These are phyloP conservation scores for Lentinula aciculospora DNA, from an alignment of 768 basidiomycete species.

Conservation along the genomic window DNA sequence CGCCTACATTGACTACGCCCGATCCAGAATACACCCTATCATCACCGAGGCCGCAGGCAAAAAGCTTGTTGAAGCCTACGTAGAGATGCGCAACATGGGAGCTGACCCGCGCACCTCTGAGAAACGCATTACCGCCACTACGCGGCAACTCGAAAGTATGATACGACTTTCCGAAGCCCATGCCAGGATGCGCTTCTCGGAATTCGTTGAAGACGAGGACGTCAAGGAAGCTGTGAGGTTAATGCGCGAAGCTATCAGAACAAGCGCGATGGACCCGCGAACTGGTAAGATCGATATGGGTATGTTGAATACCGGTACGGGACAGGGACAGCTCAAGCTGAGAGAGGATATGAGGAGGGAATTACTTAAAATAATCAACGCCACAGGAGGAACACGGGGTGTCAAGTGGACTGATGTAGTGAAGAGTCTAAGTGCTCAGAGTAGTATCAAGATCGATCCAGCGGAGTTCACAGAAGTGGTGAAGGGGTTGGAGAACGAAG, in stretches of 20 bases:
- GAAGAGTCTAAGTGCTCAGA: slow-evolving; percentile 76
- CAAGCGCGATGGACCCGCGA: slow-evolving; percentile 90
- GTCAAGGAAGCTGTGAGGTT: slow-evolving; percentile 90
- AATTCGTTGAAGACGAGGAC: slow-evolving; percentile 80
- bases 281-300: slow-evolving; percentile 99
- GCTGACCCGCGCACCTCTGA: slow-evolving; percentile 83
- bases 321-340: slow-evolving; percentile 77
- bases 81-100: slow-evolving; percentile 90
- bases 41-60: slow-evolving; percentile 82
- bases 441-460: slow-evolving; percentile 71
- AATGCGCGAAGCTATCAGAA: slow-evolving; percentile 94
- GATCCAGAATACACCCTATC: slow-evolving; percentile 77
- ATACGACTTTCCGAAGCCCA: slow-evolving; percentile 96
- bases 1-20: slow-evolving; percentile 92
- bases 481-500: slow-evolving; percentile 77
- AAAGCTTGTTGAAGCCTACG: slow-evolving; percentile 85
- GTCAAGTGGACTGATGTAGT: slow-evolving; percentile 82
- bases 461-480: slow-evolving; percentile 81
- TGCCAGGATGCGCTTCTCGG: slow-evolving; percentile 90
- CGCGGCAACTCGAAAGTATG: slow-evolving; percentile 94
- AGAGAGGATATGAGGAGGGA: slow-evolving; percentile 89
- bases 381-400: slow-evolving; percentile 44
- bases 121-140: slow-evolving; percentile 96
- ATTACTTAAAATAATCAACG: slow-evolving; percentile 60
- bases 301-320: slow-evolving; percentile 89